Base-by-base conservation (phyloP, 2,329 filamentous ascomycete genomes). In the Clarireedia sp. region DNA sequence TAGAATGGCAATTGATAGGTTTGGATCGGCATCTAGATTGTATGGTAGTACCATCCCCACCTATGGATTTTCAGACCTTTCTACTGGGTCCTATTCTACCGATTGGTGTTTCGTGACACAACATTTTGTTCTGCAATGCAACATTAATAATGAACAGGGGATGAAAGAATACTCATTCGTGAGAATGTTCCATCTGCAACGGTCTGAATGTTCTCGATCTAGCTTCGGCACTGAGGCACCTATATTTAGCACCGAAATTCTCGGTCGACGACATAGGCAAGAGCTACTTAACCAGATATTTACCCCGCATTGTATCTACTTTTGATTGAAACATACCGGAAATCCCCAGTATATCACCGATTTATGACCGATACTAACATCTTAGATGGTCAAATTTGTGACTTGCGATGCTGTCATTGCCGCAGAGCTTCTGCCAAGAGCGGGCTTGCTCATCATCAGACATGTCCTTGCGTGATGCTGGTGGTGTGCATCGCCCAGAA, bases 271-370 rank as follows among this genome's bases (percentile, higher is more conserved):
- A 48, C n/a, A 5, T 29, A 21, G 7, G 5, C 12, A 24, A 48
- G 21, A 48, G 3, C 26, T 14, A 41, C 7, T 36, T 17, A 16
- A 44, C 24, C 16, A 33, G 40, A 19, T 23, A 19, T 53, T 2
- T 49, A 33, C 37, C 37, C 37, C 37, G 45, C 45, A 43, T 36
- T 19, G 24, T 19, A 50, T 26, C 17, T 23, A 10, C 23, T 7
- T 17, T 43, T 16, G 14, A 9, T 43, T 8, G 12, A 50, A 43
- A 24, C 24, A 21, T 54, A 51, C 19, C 23, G 19, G 16, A 19
- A 26, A 10, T 51, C 21, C 16, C 19, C 41, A 51, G 21, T 44
- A 24, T 44, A 48, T 54, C 44, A 19, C 36, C 53, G 50, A 51
- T 29, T 9, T 45, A 49, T 46, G n/a, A 14, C 50, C 38, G 29